Conservation (phyloP, 805 yeast genomes). For the Ogataea salicorniae region DNA sequence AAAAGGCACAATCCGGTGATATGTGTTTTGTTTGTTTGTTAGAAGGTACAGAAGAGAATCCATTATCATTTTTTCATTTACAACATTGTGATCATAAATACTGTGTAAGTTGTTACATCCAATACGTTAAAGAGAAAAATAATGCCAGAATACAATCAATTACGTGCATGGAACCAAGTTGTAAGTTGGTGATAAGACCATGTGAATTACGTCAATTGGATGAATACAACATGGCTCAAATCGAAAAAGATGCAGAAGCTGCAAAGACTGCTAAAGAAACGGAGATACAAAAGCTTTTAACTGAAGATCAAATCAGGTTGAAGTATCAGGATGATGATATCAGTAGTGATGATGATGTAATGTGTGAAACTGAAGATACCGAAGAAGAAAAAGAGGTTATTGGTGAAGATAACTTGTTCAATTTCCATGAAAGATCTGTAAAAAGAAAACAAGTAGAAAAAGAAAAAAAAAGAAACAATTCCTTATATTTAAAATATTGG, state of each 20-base stretch:
- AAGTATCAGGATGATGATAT: constrained; percentile 15
- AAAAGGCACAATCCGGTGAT: constrained; percentile 28
- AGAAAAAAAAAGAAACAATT: constrained; percentile 18
- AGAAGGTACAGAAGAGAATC: constrained; percentile 32
- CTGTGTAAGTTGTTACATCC: constrained; percentile 64
- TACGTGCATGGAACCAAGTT: constrained; percentile 60
- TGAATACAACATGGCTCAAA: constrained; percentile 13
- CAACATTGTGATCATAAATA: constrained; percentile 61
- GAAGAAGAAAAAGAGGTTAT: constrained; percentile 4
- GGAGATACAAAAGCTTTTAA: constrained; percentile 5
- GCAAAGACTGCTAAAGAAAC: constrained; percentile 7
- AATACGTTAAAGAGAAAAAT: constrained; percentile 47
- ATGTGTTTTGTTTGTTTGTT: constrained; percentile 74
- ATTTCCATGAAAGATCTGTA: constrained; percentile 20
- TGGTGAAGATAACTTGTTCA: constrained; percentile 14
- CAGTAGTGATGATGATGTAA: constrained; percentile 8
- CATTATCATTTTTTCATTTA: constrained; percentile 39
- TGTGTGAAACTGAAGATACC: constrained; percentile 4
- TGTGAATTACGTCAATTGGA: constrained; percentile 33
- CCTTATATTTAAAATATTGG: constrained; percentile 36
- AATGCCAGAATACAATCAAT: constrained; percentile 41
- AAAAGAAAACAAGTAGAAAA: constrained; percentile 20
- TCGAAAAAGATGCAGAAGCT: constrained; percentile 4
- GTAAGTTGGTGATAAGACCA: constrained; percentile 40
- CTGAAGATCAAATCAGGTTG: constrained; percentile 19